Evolutionary conservation across 2,329 filamentous ascomycete species (phyloP), one percentile per base, ranked within the genome.

Genomic region (Venturia effusa): DNA sequence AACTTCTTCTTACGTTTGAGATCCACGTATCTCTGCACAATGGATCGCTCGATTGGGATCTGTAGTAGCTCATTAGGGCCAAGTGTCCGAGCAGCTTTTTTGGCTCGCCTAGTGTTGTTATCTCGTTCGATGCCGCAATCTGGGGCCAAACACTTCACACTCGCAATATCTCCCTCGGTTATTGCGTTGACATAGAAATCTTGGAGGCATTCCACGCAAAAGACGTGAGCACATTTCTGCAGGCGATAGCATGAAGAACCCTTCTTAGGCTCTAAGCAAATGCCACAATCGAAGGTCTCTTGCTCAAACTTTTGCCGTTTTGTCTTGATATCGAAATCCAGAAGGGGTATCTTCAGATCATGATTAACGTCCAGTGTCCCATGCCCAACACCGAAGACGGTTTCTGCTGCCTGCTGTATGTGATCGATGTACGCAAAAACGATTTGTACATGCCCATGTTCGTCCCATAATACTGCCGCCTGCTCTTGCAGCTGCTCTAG

Each of bases 201-300:
- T 67, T 90, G 88, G 2, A 99, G 79, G 71, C 94, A 99, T n/a
- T 84, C 75, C 22, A 88, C 78, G 74, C 94, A 99, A 72, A 97
- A 99, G 43, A 97, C 91, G 72, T 99, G 93, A 0, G 85, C 86
- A 74, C 94, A 99, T 65, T 88, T 85, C 57, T 88, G 76, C 81
- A 97, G 87, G 51, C 85, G 84, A 76, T 97, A 89, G 73, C 94
- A 97, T 13, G 80, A 83, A 0, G 79, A 76, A 1, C 94, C 94
- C 73, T 95, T 97, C 75, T 96, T 96, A 0, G 92, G 92, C 74
- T 97, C 93, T 59, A 97, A 76, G 72, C 92, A 97, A 59, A 97
- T 83, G 1, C 88, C 90, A 68, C 93, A 97, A 62, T 92, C 86
- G 71, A 94, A 97, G 0, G 90, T 96, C 69, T 88, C 88, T 68